Conservation (phyloP, 495 filamentous ascomycete genomes). For the Trichoderma asperelloides region DNA sequence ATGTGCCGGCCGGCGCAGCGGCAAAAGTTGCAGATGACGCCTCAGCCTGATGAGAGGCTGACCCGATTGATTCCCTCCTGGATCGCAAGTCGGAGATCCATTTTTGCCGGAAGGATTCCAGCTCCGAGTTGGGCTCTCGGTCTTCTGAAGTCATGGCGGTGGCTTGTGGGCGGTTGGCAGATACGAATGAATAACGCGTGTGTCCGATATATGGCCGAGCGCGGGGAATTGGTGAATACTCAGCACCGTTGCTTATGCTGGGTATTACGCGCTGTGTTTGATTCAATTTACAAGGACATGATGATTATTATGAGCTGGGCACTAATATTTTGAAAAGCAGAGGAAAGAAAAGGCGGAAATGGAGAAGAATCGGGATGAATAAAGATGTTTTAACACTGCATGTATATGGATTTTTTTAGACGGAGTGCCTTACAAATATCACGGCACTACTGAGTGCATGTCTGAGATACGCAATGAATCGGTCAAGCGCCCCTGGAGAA, state of each 20-base stretch:
- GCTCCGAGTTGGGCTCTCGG: slow-evolving; percentile 21
- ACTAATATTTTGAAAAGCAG: neutral
- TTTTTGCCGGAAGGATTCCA: slow-evolving; percentile 31
- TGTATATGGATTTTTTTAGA: no score
- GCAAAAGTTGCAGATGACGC: slow-evolving; percentile 12
- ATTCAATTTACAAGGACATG: neutral
- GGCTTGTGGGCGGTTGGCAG: neutral
- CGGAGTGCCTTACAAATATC: no score
- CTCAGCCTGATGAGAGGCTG: slow-evolving; percentile 4
- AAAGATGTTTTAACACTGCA: no score
- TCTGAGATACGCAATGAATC: neutral
- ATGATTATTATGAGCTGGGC: neutral
- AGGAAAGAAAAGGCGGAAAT: neutral
- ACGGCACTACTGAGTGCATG: neutral
- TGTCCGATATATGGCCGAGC: slow-evolving; percentile 7
- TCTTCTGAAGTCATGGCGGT: neutral
- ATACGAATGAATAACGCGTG: neutral
- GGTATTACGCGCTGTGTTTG: neutral
- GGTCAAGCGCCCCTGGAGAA: neutral
- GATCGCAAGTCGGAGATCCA: slow-evolving; percentile 29
- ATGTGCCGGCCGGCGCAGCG: slow-evolving; percentile 13
- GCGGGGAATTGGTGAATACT: neutral
- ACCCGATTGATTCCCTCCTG: slow-evolving; percentile 13
- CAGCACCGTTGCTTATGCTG: neutral
- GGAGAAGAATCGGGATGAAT: no score